Percentiles rank a stretch among this genome's conserved stretches.
phyloP scores from a whole-genome alignment of 306 rosid species.

The Prinsepia uniflora region DNA sequence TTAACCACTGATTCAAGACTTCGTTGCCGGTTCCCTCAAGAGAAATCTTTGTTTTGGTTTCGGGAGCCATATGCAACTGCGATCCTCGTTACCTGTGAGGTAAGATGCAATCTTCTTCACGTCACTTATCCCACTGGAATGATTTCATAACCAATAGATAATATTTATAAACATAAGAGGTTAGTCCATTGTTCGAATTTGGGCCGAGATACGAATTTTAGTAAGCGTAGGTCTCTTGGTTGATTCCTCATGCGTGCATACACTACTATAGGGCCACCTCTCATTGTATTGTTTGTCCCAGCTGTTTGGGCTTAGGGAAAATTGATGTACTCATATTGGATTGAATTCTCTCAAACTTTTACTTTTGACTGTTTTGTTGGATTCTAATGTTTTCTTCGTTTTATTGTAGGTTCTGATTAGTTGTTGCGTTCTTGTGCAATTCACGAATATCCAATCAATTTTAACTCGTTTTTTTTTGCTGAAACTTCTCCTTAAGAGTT shows the following conservation, averaged over 20 bases:
- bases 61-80: slow-evolving; percentile 92
- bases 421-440: too few relatives aligned
- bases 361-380: slow-evolving; percentile 12
- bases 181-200: not conserved
- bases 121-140: slow-evolving; percentile 7
- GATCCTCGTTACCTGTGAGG: slow-evolving; percentile 95
- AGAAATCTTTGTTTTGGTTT: slow-evolving; percentile 86
- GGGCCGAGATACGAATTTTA: not conserved
- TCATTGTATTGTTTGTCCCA: not conserved
- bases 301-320: not conserved
- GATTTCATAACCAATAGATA: not conserved
- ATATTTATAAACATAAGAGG: not conserved
- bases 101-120: slow-evolving; percentile 28
- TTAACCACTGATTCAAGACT: slow-evolving; percentile 93
- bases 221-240: not conserved
- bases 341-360: slow-evolving; percentile 9
- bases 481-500: too few relatives aligned
- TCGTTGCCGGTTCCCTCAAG: slow-evolving; percentile 91
- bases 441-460: too few relatives aligned
- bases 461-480: too few relatives aligned
- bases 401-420: too few relatives aligned
- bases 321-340: not conserved
- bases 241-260: not conserved
- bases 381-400: too few relatives aligned
- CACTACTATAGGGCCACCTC: not conserved